Percentiles rank a stretch among this genome's conserved stretches.
These are phyloP conservation scores for Chiua virens DNA, from an alignment of 768 basidiomycete species.

Conservation along the genomic window DNA sequence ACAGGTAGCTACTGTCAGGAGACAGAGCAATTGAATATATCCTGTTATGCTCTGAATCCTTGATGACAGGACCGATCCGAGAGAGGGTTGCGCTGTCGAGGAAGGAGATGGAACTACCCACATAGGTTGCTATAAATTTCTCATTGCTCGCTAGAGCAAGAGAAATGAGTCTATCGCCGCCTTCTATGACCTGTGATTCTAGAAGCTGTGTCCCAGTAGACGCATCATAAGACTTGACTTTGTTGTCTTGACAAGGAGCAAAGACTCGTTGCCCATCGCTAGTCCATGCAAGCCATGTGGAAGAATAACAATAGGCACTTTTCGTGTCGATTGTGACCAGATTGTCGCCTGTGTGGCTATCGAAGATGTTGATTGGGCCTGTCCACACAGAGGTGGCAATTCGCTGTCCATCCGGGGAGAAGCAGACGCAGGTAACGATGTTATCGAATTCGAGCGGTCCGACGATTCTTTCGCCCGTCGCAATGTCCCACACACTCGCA, in stretches of 20 bases:
- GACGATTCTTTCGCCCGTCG: neutral
- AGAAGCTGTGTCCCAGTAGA: neutral
- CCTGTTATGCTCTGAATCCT: too few relatives aligned
- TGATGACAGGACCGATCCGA: too few relatives aligned
- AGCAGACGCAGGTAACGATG: neutral
- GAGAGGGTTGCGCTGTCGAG: too few relatives aligned
- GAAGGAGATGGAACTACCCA: too few relatives aligned
- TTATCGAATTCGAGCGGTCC: constrained; percentile 4
- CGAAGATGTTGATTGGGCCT: neutral
- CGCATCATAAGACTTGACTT: neutral
- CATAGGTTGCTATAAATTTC: too few relatives aligned
- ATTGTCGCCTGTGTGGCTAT: neutral
- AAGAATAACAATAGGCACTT: neutral
- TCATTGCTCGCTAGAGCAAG: neutral
- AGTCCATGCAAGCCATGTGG: constrained; percentile 1
- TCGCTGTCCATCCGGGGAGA: neutral
- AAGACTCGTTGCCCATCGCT: neutral
- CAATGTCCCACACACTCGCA: neutral
- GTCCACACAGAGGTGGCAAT: neutral
- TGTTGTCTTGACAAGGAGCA: neutral
- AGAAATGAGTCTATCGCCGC: neutral
- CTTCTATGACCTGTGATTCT: neutral
- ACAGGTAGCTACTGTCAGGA: neutral
- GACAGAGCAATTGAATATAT: neutral
- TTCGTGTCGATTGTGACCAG: neutral